These are phyloP conservation scores for Diophrys sp. DNA, from an alignment of 73 alveolate genomes.

Conservation along the genomic window DNA sequence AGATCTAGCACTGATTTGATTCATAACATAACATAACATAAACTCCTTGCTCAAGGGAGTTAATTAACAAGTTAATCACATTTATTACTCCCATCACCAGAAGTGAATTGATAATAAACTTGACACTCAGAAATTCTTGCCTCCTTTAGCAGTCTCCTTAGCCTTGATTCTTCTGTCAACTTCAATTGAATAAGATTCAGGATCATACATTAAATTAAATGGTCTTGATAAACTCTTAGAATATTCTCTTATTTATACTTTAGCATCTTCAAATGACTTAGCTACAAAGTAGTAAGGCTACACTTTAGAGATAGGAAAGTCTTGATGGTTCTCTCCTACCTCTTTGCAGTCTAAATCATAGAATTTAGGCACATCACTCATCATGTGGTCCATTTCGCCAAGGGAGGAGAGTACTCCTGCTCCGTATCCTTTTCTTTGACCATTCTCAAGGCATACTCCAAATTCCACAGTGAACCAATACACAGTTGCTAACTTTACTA, in stretches of 20 bases:
- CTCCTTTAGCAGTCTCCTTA: not conserved
- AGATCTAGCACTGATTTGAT: no score
- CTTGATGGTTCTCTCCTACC: constrained; percentile 30
- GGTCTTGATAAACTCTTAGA: constrained; percentile 29
- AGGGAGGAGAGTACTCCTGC: constrained; percentile 84
- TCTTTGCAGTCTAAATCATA: constrained; percentile 32
- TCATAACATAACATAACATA: no score
- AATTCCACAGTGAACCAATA: constrained; percentile 85
- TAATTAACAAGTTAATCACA: no score
- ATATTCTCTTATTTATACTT: constrained; percentile 25
- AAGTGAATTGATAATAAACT: not conserved
- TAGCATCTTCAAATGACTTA: constrained; percentile 46
- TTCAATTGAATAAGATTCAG: constrained; percentile 4
- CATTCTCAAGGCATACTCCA: constrained; percentile 61
- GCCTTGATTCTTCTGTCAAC: constrained; percentile 52
- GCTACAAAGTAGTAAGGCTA: constrained; percentile 57
- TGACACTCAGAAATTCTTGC: not conserved
- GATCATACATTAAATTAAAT: constrained; percentile 29
- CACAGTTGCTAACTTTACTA: constrained; percentile 68
- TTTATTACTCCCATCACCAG: no score
- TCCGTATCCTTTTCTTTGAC: constrained; percentile 73
- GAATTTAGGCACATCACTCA: constrained; percentile 32
- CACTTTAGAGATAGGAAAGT: constrained; percentile 43
- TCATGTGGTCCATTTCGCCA: constrained; percentile 66
- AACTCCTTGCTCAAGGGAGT: no score